Base-by-base conservation (phyloP, 2,329 filamentous ascomycete species). In the Ascochyta rabiei region DNA sequence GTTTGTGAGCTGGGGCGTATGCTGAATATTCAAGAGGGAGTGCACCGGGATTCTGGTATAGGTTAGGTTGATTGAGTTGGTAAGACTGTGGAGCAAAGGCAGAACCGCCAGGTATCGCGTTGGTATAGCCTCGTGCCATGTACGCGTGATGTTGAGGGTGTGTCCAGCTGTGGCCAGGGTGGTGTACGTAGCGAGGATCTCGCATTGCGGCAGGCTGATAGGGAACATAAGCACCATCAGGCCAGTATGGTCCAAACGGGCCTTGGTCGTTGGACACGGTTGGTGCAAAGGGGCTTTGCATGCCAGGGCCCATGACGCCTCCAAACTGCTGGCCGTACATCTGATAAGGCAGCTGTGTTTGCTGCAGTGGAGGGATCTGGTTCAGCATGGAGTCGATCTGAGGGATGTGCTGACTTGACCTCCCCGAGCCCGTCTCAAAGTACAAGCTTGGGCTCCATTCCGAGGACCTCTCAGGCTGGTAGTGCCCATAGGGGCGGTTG, bases 311-410 rank as follows among this genome's bases (percentile, higher is more conserved):
- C 60, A 74, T 66, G 13, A 66, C 64, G 13, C 65, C 69, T 44
- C 64, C 63, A 38, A 69, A 74, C 7, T 67, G 67, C 28, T 69
- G 66, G 6, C 68, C 71, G 41, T 74, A 75, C 57, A 74, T 67
- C 50, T 79, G 80, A 60, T 83, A 81, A 33, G 70, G 68, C 31
- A 65, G 66, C 26, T 86, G 83, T 5, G 53, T 41, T 18, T 33
- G 52, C 42, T 56, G 53, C 42, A 87, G 83, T 13, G 87, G 76
- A 6, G 83, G 76, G 53, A 81, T 80, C 68, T 87, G 85, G 52
- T 85, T 81, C 49, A 87, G 75, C 70, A 86, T 78, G 5, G 85
- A 87, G 66, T 88, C 85, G 60, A 86, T 80, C 47, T 83, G 82
- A 3, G 80, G 79, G 9, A 77, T 69, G 56, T 80, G 78, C 50